Evolutionary conservation across 306 rosid species (phyloP).

Genomic region (Lithocarpus polystachyus): DNA sequence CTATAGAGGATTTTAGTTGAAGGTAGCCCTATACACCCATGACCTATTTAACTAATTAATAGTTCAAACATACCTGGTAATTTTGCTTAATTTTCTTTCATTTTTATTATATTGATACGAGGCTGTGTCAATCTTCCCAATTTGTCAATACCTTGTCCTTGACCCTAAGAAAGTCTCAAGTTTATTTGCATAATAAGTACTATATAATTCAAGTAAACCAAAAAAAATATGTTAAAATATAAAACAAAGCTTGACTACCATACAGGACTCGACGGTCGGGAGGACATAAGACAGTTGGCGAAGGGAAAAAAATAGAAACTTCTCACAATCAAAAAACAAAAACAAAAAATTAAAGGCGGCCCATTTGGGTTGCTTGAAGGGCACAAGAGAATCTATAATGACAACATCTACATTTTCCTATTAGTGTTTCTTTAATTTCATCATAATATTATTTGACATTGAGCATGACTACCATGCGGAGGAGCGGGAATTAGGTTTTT

Average conservation of each 20-base stretch:
- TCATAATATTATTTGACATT: not conserved
- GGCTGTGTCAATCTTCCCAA: not conserved
- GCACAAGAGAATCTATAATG: not conserved
- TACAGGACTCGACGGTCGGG: not conserved
- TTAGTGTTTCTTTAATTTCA: not conserved
- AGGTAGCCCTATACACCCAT: not conserved
- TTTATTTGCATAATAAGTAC: not conserved
- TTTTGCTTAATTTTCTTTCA: not conserved
- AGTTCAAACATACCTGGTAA: slow-evolving; percentile 2
- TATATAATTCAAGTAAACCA: not conserved
- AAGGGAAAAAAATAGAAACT: not conserved
- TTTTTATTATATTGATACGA: not conserved
- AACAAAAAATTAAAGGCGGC: not conserved
- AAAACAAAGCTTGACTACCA: not conserved
- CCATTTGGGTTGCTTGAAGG: not conserved
- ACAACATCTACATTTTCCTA: not conserved
- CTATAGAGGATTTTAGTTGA: not conserved
- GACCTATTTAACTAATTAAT: slow-evolving; percentile 3
- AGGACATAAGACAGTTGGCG: not conserved
- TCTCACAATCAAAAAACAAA: too few species aligned
- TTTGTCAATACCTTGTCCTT: not conserved
- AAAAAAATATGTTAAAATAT: too few species aligned
- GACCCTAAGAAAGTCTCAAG: not conserved
- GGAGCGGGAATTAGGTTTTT: not conserved
- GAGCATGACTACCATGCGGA: not conserved